These are phyloP conservation scores for Exophiala lecanii-corni DNA, from an alignment of 2,329 filamentous ascomycete genomes.

Conservation along the genomic window DNA sequence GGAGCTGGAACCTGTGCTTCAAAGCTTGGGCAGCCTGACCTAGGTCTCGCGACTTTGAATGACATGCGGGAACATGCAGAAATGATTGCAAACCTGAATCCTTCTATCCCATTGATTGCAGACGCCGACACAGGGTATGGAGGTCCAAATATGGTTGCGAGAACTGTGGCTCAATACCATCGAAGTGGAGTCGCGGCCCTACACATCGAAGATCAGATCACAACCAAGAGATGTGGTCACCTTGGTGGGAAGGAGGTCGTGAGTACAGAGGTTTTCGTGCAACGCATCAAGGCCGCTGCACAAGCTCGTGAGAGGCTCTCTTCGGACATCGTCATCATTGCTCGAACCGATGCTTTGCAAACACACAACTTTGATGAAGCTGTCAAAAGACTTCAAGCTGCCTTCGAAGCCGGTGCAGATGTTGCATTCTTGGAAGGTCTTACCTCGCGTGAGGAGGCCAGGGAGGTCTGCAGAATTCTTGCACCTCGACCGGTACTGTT, in stretches of 20 bases:
- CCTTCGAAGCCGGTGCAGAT: slow-evolving; percentile 37
- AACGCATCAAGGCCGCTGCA: slow-evolving; percentile 36
- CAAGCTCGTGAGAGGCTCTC: slow-evolving; percentile 34
- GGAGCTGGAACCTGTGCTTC: slow-evolving; percentile 49
- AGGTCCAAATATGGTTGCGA: slow-evolving; percentile 44
- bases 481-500: slow-evolving; percentile 37
- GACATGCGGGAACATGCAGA: slow-evolving; percentile 52
- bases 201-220: slow-evolving; percentile 51
- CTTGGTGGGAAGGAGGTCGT: slow-evolving; percentile 38
- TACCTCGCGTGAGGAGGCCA: slow-evolving; percentile 34
- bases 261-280: slow-evolving; percentile 30
- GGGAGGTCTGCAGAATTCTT: slow-evolving; percentile 32
- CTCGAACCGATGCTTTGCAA: slow-evolving; percentile 37
- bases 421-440: slow-evolving; percentile 40
- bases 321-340: slow-evolving; percentile 42
- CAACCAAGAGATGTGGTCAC: slow-evolving; percentile 40
- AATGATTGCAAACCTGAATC: slow-evolving; percentile 50
- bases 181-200: slow-evolving; percentile 52
- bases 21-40: slow-evolving; percentile 45
- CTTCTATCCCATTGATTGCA: slow-evolving; percentile 47
- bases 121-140: slow-evolving; percentile 53
- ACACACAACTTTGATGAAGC: slow-evolving; percentile 37
- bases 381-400: slow-evolving; percentile 33
- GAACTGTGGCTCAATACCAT: slow-evolving; percentile 48
- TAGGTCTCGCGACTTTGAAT: slow-evolving; percentile 48